These are phyloP conservation scores for Aureobasidium vineae DNA, from an alignment of 2,329 filamentous ascomycete genomes.

Conservation along the genomic window DNA sequence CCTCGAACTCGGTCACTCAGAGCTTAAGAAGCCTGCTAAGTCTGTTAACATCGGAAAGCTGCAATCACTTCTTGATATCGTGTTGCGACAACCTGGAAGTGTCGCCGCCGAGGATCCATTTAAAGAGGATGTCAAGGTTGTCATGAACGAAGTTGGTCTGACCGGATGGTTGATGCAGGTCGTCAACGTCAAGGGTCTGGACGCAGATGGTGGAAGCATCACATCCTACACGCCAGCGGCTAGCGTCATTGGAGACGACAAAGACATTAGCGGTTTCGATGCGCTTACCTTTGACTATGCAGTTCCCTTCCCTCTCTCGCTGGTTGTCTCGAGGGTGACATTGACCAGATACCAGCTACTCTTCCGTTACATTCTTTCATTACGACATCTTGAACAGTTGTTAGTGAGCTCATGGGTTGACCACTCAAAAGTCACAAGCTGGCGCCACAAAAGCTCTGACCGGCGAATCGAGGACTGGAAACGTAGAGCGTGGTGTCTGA, in stretches of 20 bases:
- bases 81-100: slow-evolving; percentile 92
- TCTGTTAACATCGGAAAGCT: slow-evolving; percentile 89
- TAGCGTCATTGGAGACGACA: slow-evolving; percentile 63
- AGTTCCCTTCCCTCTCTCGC: slow-evolving; percentile 90
- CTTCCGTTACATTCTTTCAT: slow-evolving; percentile 87
- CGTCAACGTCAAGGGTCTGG: slow-evolving; percentile 93
- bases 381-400: slow-evolving; percentile 85
- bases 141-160: slow-evolving; percentile 92
- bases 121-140: slow-evolving; percentile 97
- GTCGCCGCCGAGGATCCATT: slow-evolving; percentile 93
- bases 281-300: slow-evolving; percentile 91
- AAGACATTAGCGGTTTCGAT: slow-evolving; percentile 85
- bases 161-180: slow-evolving; percentile 94
- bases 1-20: slow-evolving; percentile 83
- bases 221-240: slow-evolving; percentile 67
- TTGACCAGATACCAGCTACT: slow-evolving; percentile 95
- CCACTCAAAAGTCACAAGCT: slow-evolving; percentile 75
- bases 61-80: slow-evolving; percentile 91
- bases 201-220: slow-evolving; percentile 56
- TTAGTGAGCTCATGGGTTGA: slow-evolving; percentile 87
- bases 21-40: slow-evolving; percentile 85
- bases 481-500: slow-evolving; percentile 82
- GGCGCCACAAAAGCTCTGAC: slow-evolving; percentile 71
- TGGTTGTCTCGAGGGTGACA: slow-evolving; percentile 94
- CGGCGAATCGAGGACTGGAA: slow-evolving; percentile 86